Percentiles rank a stretch among this genome's conserved stretches.
phyloP scores from a whole-genome alignment of 768 basidiomycete genomes.

The Russula vinacea region DNA sequence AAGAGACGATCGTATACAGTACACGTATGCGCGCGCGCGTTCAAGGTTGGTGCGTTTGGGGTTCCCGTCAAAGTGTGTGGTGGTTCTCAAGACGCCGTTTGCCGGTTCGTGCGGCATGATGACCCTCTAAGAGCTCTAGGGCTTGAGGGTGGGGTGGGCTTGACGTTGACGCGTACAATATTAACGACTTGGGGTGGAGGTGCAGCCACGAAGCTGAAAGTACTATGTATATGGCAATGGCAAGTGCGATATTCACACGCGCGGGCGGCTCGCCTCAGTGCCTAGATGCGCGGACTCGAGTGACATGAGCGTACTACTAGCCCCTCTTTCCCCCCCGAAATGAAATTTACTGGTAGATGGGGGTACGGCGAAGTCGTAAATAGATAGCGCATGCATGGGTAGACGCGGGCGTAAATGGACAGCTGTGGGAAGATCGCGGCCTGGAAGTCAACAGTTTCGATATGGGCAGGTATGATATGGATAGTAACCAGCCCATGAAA shows the following conservation, averaged over 20 bases:
- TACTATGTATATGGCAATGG: not conserved
- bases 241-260: not conserved
- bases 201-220: slow-evolving; percentile 12
- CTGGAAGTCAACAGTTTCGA: not conserved
- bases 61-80: not conserved
- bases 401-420: too few relatives aligned
- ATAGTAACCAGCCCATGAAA: too few relatives aligned
- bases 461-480: not conserved
- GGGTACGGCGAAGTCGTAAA: not conserved
- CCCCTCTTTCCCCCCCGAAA: not conserved
- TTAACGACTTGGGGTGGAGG: not conserved
- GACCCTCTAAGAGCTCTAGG: not conserved
- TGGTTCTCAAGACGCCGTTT: slow-evolving; percentile 8
- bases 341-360: not conserved
- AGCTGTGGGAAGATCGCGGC: not conserved
- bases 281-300: not conserved
- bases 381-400: too few relatives aligned
- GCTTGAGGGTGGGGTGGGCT: not conserved
- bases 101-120: not conserved
- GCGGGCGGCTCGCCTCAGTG: not conserved
- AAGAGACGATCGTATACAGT: not conserved
- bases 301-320: too few relatives aligned
- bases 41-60: not conserved
- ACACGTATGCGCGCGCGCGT: too few relatives aligned
- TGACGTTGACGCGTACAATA: not conserved